phyloP scores from a whole-genome alignment of 164 flowering plant species.

The Taxillus chinensis region DNA sequence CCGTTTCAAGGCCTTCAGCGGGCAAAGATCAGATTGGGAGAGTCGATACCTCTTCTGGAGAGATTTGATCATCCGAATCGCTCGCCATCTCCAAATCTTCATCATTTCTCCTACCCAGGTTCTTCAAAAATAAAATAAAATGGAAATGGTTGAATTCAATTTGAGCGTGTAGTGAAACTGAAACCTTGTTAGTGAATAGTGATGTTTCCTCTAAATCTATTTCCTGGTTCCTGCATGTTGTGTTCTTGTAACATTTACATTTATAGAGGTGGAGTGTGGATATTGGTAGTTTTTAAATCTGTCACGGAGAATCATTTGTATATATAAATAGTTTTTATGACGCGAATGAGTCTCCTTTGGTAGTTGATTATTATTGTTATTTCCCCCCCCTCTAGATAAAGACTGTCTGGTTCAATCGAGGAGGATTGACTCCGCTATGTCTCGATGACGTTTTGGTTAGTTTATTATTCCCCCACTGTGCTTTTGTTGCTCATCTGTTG shows the following conservation, averaged over 20 bases:
- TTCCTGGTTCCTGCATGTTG: no score
- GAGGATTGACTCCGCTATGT: constrained; percentile 73
- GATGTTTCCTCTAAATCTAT: no score
- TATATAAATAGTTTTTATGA: no score
- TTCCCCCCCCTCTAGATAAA: constrained; percentile 25
- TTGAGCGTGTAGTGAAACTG: no score
- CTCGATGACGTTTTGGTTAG: constrained; percentile 72
- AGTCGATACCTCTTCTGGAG: constrained; percentile 3
- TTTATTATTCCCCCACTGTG: neutral
- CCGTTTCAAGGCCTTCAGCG: constrained; percentile 2
- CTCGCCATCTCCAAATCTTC: neutral
- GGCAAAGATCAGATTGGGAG: constrained; percentile 4
- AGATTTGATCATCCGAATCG: neutral
- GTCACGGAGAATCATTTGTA: no score
- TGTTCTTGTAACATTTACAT: no score
- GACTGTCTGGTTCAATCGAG: constrained; percentile 58
- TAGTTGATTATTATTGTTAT: neutral
- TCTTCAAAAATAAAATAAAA: neutral
- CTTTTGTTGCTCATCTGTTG: neutral
- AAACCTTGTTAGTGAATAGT: no score
- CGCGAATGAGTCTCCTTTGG: no score
- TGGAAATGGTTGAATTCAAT: no score
- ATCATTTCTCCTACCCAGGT: neutral
- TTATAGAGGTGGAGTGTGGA: no score
- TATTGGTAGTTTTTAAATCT: no score